Base-by-base conservation (phyloP, 768 basidiomycete species). In the Termitomyces bulborhizus region DNA sequence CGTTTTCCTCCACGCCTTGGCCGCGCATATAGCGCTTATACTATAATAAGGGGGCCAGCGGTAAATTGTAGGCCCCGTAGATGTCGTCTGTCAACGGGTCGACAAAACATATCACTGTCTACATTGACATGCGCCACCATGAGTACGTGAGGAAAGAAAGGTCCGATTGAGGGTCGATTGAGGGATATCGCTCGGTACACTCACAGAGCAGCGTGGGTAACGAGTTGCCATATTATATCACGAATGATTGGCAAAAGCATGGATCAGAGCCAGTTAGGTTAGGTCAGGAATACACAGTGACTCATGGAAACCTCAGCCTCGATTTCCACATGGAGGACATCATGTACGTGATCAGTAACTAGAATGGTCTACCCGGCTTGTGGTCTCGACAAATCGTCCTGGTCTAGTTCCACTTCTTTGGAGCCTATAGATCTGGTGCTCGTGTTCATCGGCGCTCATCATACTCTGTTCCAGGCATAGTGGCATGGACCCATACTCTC, bases 61-160 rank as follows among this genome's bases (percentile, higher is more conserved):
- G 13, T 18, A n/a, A n/a, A 26, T 4, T 2, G 26, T 11, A 7
- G 12, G n/a, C 24, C n/a, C 6, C 50, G 12, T 11, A 3, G 15
- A 5, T 7, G 21, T 8, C 36, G 29, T 32, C 36, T 7, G 15
- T 13, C 11, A 18, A 29, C 15, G 15, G 18, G 15, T 21, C 3
- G 40, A 18, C 31, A 16, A 18, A 32, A 40, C 11, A 40, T 47
- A 31, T 12, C 13, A 48, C 24, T 36, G 18, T 31, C n/a, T 42
- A 9, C 13, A n/a, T 48, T 48, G 37, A 5, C 16, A n/a, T 55
- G 54, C 54, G 54, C 54, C 54, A 55, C 54, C 31, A 55, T 36
- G 13, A 29, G 11, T 12, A 27, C n/a, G 12, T 16, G 27, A 31
- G 3, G 34, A 34, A 34, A 41, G 26, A 41, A 41, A 41, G 13